These are phyloP conservation scores for Bretschneidera sinensis DNA, from an alignment of 345 rosid species.

Conservation along the genomic window DNA sequence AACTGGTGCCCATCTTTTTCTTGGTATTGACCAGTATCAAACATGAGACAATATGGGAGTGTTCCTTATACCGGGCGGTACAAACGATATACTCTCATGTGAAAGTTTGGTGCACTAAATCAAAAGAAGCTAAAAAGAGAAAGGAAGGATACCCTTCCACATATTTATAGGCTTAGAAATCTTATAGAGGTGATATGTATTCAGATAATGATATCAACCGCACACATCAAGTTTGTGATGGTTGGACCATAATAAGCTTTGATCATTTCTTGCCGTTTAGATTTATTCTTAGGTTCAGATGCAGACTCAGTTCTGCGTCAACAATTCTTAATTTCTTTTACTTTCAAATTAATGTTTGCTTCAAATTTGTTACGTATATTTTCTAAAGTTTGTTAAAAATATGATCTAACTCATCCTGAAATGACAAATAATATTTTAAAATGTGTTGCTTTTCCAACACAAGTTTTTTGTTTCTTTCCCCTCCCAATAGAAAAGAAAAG, in stretches of 20 bases:
- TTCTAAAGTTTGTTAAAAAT: neutral
- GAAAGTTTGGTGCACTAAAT: conserved; percentile 3
- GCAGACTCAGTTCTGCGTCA: neutral
- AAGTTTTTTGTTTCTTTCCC: neutral
- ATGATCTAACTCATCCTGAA: neutral
- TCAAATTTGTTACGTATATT: neutral
- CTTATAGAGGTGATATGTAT: too few species aligned
- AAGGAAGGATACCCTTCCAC: too few species aligned
- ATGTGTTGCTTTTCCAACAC: neutral
- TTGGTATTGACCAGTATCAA: too few species aligned
- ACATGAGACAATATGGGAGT: too few species aligned
- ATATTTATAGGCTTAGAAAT: too few species aligned
- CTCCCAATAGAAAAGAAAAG: neutral
- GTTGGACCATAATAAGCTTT: neutral
- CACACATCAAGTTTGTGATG: neutral
- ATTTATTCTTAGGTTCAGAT: too few species aligned
- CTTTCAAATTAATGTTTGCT: neutral
- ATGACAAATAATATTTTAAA: too few species aligned
- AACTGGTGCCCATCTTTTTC: too few species aligned
- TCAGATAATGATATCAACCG: too few species aligned
- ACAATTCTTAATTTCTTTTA: neutral
- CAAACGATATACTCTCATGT: neutral
- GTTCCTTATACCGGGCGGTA: too few species aligned
- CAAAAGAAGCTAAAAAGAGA: conserved; percentile 6
- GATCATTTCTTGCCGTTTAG: too few species aligned